Conservation (phyloP, 108 stramenopile species). For the Thalassiosira profunda region DNA sequence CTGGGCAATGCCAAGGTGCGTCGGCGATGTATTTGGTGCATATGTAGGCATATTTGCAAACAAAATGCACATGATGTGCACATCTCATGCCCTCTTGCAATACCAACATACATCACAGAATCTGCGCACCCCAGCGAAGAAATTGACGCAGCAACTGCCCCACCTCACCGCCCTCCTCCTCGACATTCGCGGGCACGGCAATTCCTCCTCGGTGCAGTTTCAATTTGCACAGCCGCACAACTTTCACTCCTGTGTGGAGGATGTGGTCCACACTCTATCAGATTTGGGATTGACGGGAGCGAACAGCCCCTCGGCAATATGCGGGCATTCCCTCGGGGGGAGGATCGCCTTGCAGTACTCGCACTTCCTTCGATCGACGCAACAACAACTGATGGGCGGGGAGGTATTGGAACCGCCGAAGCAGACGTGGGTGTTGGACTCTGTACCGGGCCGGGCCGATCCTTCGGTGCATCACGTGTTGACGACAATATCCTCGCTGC, state of each 20-base stretch:
- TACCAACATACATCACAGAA: constrained; percentile 37
- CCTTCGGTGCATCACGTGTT: constrained; percentile 71
- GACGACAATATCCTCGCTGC: constrained; percentile 48
- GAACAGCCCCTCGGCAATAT: constrained; percentile 38
- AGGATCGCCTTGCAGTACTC: constrained; percentile 78
- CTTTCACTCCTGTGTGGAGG: constrained; percentile 45
- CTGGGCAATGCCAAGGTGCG: constrained; percentile 70
- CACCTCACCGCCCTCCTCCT: constrained; percentile 55
- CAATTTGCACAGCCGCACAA: constrained; percentile 34
- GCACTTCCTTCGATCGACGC: background rate
- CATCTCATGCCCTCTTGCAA: background rate
- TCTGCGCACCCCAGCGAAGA: constrained; percentile 73
- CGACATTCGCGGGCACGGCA: constrained; percentile 83
- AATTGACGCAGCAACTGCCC: constrained; percentile 39
- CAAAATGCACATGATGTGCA: too few species aligned
- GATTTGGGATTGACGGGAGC: constrained; percentile 12
- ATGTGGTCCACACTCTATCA: constrained; percentile 58
- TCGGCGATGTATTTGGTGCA: background rate
- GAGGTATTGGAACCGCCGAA: constrained; percentile 22
- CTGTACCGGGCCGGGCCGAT: constrained; percentile 71
- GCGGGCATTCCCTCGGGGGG: constrained; percentile 91
- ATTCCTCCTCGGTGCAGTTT: constrained; percentile 20
- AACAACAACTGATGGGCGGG: background rate
- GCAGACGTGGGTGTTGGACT: constrained; percentile 81
- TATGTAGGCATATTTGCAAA: background rate